These are phyloP conservation scores for Pestalotiopsis sp. DNA, from an alignment of 2,329 filamentous ascomycete genomes.

Conservation along the genomic window DNA sequence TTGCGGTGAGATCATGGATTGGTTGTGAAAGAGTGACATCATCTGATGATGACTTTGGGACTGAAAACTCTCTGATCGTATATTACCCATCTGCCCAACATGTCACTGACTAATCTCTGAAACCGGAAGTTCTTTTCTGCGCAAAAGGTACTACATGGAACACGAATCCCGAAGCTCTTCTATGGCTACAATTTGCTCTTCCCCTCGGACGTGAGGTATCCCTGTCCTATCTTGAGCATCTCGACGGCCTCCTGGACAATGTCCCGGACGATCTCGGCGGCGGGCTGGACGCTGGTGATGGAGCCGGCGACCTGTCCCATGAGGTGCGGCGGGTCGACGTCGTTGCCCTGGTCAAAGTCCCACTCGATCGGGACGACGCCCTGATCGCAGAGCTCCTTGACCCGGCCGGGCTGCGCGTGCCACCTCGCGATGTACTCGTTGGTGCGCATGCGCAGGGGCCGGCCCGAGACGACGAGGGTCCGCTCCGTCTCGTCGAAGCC, in stretches of 20 bases:
- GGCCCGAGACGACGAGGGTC: constrained; percentile 79
- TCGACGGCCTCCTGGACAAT: constrained; percentile 81
- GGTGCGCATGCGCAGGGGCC: constrained; percentile 76
- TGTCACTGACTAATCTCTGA: neutral
- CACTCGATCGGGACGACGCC: constrained; percentile 81
- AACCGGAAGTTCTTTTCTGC: neutral
- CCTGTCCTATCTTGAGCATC: constrained; percentile 63
- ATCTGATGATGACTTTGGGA: too few species aligned
- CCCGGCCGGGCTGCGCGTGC: constrained; percentile 75
- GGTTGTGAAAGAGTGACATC: neutral
- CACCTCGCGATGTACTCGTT: constrained; percentile 84
- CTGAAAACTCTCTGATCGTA: too few species aligned
- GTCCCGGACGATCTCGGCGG: constrained; percentile 80
- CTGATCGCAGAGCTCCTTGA: constrained; percentile 72
- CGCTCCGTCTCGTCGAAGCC: constrained; percentile 77
- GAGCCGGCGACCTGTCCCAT: constrained; percentile 93
- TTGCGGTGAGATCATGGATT: neutral
- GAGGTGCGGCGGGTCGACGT: constrained; percentile 83
- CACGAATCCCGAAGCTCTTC: neutral
- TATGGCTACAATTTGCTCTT: constrained; percentile 1
- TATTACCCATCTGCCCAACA: neutral
- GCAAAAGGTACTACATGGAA: neutral
- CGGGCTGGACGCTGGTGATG: constrained; percentile 77
- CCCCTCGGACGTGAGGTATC: constrained; percentile 49
- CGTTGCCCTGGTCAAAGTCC: constrained; percentile 80